These are phyloP conservation scores for Rhizopogon vesiculosus DNA, from an alignment of 768 basidiomycete species.

Conservation along the genomic window DNA sequence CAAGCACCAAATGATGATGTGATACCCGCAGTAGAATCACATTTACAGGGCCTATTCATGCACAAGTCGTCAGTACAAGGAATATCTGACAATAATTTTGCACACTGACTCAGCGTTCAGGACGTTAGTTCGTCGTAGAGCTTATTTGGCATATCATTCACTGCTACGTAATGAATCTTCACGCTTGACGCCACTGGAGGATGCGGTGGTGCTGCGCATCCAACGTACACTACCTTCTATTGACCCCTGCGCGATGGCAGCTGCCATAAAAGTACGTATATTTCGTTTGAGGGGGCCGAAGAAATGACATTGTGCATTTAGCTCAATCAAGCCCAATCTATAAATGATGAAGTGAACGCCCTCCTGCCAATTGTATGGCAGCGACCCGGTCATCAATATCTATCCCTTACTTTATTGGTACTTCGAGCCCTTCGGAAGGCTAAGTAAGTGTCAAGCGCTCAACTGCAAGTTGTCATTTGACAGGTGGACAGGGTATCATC, in stretches of 20 bases:
- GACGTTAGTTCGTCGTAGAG: constrained; percentile 53
- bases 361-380: not conserved
- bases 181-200: constrained; percentile 38
- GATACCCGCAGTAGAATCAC: constrained; percentile 70
- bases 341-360: not conserved
- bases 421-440: constrained; percentile 20
- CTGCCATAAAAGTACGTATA: constrained; percentile 19
- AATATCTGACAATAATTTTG: constrained; percentile 15
- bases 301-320: not conserved
- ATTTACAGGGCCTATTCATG: constrained; percentile 59
- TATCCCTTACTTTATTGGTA: constrained; percentile 5
- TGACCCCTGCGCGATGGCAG: constrained; percentile 6
- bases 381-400: not conserved
- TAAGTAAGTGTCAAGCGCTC: not conserved
- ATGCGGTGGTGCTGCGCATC: constrained; percentile 8
- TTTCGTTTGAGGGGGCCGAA: not conserved
- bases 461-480: not conserved
- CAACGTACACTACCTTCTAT: constrained; percentile 8
- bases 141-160: constrained; percentile 52
- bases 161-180: constrained; percentile 44
- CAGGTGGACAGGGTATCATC: not conserved
- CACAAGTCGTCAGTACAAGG: constrained; percentile 68
- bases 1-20: constrained; percentile 58
- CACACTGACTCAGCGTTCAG: constrained; percentile 30
- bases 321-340: not conserved